Evolutionary conservation across 2,329 filamentous ascomycete species (phyloP), one percentile per base, ranked within the genome.

Genomic region (Phaeoacremonium minimum): DNA sequence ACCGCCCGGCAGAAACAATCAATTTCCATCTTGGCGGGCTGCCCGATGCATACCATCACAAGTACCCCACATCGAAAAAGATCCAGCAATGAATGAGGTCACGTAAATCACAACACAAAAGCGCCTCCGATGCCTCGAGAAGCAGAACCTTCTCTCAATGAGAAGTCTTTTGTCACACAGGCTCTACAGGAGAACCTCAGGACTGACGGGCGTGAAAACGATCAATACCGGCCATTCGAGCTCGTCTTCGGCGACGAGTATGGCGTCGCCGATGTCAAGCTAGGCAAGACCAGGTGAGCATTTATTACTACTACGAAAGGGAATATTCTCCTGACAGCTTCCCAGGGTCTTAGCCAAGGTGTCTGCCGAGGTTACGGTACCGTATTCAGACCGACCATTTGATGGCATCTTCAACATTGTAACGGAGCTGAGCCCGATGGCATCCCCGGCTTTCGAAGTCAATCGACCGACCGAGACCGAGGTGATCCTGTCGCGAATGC

Each of bases 331-430:
- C 40, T 46, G 35, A 47, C 15, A 30, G n/a, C 20, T 18, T 30
- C 17, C 15, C 49, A 94, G 90, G 53, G 78, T 96, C 40, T 69
- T 94, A 42, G 88, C 85, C 38, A 86, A 87, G 44, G 84, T 95
- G 41, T 91, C 89, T 4, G 86, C 89, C 45, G 87, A 95, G 65
- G 86, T 97, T 43, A 85, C 86, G 9, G 80, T 86, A 28, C 91
- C 93, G 30, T 87, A 84, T 56, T 64, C 84, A 36, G 91, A 97
- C 64, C 84, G 91, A 45, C 91, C 90, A 41, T 95, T 95, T 57
- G 93, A 97, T 59, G 93, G 93, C 58, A 77, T 95, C 60, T 97
- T 97, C 69, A 89, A 83, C 49, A 96, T 97, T 56, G 77, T 83
- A 36, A 86, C 90, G 37, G 93, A 97, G 60, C 79, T 98, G 51